A percentile compares a stretch with the other conserved stretches of the same genome.
Evolutionary conservation across 495 filamentous ascomycete genomes (phyloP).

Genomic region (Aspergillus sclerotiicarbonarius): DNA sequence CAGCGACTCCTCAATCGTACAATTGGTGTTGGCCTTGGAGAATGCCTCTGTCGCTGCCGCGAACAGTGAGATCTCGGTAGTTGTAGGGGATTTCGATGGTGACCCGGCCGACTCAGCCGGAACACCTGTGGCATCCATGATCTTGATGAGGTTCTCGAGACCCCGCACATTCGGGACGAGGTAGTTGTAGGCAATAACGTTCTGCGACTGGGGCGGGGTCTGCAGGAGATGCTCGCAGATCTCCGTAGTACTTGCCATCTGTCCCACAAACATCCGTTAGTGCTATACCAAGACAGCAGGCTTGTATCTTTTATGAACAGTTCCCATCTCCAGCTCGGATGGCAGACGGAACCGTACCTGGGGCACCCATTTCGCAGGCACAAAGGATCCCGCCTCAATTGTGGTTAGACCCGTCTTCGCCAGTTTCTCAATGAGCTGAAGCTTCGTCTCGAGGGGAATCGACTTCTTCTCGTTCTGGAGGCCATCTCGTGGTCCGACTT

Average conservation of each 20-base stretch:
- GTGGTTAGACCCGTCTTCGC: conserved; percentile 81
- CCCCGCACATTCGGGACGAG: conserved; percentile 88
- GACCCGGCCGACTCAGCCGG: conserved; percentile 40
- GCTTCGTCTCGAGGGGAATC: conserved; percentile 78
- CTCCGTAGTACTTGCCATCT: conserved; percentile 91
- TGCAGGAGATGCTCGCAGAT: conserved; percentile 73
- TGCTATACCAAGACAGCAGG: neutral
- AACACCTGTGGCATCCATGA: conserved; percentile 41
- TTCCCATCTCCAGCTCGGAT: conserved; percentile 3
- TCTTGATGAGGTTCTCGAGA: conserved; percentile 55
- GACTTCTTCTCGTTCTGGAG: conserved; percentile 91
- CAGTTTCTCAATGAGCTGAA: conserved; percentile 75
- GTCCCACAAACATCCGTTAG: conserved; percentile 12
- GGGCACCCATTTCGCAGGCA: conserved; percentile 96
- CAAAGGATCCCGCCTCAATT: conserved; percentile 95
- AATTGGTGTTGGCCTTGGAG: conserved; percentile 89
- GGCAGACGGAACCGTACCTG: conserved; percentile 56
- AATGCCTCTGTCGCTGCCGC: conserved; percentile 90
- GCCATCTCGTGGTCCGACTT: conserved; percentile 92
- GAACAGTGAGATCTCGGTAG: conserved; percentile 84
- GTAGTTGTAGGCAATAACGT: conserved; percentile 84
- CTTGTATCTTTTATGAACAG: neutral
- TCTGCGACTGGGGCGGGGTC: conserved; percentile 54
- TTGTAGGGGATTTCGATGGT: conserved; percentile 30
- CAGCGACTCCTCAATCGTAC: conserved; percentile 77